phyloP scores from a whole-genome alignment of 2,329 filamentous ascomycete species.

The Beauveria caledonica region DNA sequence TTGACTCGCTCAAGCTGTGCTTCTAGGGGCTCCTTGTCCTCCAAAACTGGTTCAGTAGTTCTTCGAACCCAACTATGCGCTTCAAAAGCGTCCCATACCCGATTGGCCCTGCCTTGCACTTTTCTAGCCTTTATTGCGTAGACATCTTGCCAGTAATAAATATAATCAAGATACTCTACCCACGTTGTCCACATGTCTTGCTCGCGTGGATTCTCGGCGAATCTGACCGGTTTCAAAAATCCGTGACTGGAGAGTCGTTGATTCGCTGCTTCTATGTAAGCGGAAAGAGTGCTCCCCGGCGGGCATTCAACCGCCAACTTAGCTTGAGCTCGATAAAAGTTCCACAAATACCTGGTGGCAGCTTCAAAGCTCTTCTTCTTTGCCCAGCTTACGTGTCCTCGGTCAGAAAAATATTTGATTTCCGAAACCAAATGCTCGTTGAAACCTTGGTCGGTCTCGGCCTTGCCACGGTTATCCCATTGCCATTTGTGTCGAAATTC shows the following conservation, averaged over 20 bases:
- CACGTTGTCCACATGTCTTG: neutral
- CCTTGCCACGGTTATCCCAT: neutral
- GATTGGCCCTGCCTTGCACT: no score
- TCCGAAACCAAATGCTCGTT: neutral
- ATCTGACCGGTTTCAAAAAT: neutral
- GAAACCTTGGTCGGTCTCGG: neutral
- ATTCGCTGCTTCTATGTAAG: neutral
- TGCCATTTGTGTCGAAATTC: neutral
- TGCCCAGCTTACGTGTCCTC: neutral
- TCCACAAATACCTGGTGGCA: no score
- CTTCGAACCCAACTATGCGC: neutral
- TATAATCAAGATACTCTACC: neutral
- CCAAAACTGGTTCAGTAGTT: neutral
- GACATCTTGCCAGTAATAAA: neutral
- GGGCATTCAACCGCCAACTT: neutral
- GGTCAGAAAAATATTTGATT: neutral
- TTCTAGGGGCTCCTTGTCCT: neutral
- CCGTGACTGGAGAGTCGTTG: neutral
- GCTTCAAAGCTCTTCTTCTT: no score
- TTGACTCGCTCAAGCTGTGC: neutral
- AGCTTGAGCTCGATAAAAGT: no score
- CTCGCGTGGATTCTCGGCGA: neutral
- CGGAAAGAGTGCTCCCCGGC: neutral
- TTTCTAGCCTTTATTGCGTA: neutral
- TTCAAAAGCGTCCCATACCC: neutral